Percentiles rank a stretch among this genome's conserved stretches.
Conservation (phyloP, 176 grass and related monocot species). For the Musa beccarii region DNA sequence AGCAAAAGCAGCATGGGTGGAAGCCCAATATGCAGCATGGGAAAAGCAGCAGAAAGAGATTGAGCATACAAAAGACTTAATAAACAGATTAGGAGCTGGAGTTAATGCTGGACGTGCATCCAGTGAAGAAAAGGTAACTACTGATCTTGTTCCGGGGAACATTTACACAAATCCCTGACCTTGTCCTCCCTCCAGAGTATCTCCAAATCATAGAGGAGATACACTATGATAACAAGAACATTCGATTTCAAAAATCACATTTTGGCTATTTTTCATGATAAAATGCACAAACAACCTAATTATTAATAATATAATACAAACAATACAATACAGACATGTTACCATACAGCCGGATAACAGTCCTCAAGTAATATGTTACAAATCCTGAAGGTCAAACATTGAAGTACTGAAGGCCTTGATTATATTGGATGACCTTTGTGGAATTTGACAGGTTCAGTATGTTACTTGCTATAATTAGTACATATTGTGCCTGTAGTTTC, state of each 20-base stretch:
- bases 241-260: not conserved
- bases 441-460: not conserved
- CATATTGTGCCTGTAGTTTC: not conserved
- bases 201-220: not conserved
- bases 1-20: constrained; percentile 55
- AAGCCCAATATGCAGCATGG: constrained; percentile 72
- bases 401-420: not conserved
- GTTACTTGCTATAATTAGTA: not conserved
- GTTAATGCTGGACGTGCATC: constrained; percentile 90
- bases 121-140: constrained; percentile 81
- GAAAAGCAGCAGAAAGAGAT: constrained; percentile 99
- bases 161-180: too few relatives aligned
- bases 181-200: not conserved
- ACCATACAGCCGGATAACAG: not conserved
- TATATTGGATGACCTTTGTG: not conserved
- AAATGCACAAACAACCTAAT: not conserved
- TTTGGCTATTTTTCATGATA: not conserved
- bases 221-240: not conserved
- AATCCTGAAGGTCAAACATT: not conserved
- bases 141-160: not conserved
- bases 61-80: constrained; percentile 83
- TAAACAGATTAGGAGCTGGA: constrained; percentile 85
- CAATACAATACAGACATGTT: not conserved
- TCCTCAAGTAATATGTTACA: not conserved
- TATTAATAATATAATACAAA: not conserved